phyloP scores from a whole-genome alignment of 768 basidiomycete species.

The Leccinum pellstonianum region DNA sequence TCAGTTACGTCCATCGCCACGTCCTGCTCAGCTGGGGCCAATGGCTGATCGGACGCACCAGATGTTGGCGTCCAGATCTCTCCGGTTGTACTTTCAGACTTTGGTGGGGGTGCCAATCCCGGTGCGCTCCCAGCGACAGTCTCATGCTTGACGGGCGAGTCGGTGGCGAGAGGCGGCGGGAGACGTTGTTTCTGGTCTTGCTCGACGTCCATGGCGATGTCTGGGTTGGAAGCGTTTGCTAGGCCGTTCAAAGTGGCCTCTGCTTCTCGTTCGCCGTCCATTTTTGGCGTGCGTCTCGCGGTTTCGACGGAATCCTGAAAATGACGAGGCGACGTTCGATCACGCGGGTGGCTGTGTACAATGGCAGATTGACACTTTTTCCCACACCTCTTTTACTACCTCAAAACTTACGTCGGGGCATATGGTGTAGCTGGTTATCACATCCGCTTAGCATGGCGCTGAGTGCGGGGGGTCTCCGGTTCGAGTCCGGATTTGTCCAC shows the following conservation, averaged over 20 bases:
- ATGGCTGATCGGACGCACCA: constrained; percentile 24
- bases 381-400: constrained; percentile 2
- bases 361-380: neutral
- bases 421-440: constrained; percentile 42
- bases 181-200: constrained; percentile 9
- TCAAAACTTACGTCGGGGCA: constrained; percentile 18
- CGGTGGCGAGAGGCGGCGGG: neutral
- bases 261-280: constrained; percentile 24
- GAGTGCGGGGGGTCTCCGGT: constrained; percentile 40
- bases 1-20: constrained; percentile 26
- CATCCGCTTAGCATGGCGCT: constrained; percentile 40
- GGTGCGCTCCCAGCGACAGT: neutral
- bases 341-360: constrained; percentile 27
- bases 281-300: constrained; percentile 14
- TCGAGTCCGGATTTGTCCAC: constrained; percentile 41
- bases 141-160: constrained; percentile 3
- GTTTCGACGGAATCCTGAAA: constrained; percentile 23
- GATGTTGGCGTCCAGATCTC: constrained; percentile 1
- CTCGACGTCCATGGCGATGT: constrained; percentile 27
- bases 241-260: neutral
- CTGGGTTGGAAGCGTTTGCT: neutral
- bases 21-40: constrained; percentile 23
- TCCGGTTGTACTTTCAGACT: constrained; percentile 12
- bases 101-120: constrained; percentile 1
- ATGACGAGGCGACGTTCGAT: constrained; percentile 28